phyloP scores from a whole-genome alignment of 1,284 basidiomycete genomes.

The Cystobasidium slooffiae region DNA sequence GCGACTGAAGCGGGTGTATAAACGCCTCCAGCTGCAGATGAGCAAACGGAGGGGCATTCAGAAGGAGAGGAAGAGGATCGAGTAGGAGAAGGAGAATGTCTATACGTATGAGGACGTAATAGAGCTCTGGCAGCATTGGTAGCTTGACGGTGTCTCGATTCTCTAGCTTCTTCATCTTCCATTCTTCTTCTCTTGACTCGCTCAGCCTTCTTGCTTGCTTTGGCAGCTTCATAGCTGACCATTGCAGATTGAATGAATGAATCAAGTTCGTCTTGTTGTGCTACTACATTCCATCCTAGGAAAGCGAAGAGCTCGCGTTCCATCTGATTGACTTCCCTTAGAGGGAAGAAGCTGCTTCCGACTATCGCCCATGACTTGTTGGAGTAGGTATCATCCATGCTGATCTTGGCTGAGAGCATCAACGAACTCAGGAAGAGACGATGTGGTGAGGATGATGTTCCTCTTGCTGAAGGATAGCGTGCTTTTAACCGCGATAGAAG shows the following conservation, averaged over 20 bases:
- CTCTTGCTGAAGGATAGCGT: conserved; percentile 86
- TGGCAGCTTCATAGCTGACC: conserved; percentile 62
- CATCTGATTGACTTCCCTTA: conserved; percentile 95
- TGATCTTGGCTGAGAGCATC: conserved; percentile 87
- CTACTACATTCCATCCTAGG: conserved; percentile 86
- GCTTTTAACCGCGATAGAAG: conserved; percentile 84
- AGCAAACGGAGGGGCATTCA: not conserved
- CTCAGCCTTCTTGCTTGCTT: conserved; percentile 1
- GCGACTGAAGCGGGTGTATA: conserved; percentile 16
- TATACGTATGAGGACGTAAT: conserved; percentile 40
- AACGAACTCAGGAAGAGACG: conserved; percentile 88
- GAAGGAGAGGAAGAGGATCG: conserved; percentile 2
- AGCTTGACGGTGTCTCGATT: conserved; percentile 42
- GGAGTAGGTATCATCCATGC: conserved; percentile 84
- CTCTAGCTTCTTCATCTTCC: conserved; percentile 39
- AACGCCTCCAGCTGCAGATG: not conserved
- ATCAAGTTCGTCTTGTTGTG: conserved; percentile 68
- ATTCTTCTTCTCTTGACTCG: conserved; percentile 26
- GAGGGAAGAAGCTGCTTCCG: conserved; percentile 84
- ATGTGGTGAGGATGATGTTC: conserved; percentile 77
- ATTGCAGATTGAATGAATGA: conserved; percentile 69
- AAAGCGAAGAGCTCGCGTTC: conserved; percentile 92
- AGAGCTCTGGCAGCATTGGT: conserved; percentile 43
- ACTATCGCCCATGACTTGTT: conserved; percentile 96
- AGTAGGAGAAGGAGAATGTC: conserved; percentile 34